Percentiles rank a stretch among this genome's conserved stretches.
These are phyloP conservation scores for Nyssa sinensis DNA, from an alignment of 148 eudicot species.

Conservation along the genomic window DNA sequence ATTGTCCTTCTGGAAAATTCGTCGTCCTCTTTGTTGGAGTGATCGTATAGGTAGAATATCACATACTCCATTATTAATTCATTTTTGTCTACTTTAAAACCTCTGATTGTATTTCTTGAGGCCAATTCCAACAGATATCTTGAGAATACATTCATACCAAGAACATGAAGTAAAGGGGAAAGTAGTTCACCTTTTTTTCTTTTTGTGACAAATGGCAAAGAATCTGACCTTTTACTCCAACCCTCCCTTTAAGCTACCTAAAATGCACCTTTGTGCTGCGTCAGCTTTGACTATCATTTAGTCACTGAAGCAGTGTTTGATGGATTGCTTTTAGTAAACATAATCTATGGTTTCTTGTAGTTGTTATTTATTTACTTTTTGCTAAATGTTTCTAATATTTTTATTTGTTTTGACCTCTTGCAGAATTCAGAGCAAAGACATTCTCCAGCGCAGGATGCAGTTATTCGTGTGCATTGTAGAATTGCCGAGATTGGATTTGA, in stretches of 20 bases:
- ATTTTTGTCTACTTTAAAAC: no score
- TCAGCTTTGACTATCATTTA: not conserved
- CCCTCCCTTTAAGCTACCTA: not conserved
- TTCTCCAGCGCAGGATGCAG: constrained; percentile 69
- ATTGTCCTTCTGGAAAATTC: not conserved
- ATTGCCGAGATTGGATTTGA: constrained; percentile 58
- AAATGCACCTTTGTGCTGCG: not conserved
- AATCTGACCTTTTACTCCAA: not conserved
- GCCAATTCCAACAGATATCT: no score
- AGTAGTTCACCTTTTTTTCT: no score
- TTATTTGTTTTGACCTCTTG: constrained; percentile 13
- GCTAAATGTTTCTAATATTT: not conserved
- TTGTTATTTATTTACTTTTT: not conserved
- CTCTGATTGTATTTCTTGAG: no score
- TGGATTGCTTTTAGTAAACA: no score
- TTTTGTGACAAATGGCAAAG: not conserved
- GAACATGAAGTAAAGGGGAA: no score
- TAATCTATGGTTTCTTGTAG: not conserved
- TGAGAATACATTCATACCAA: no score
- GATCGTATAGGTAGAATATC: not conserved
- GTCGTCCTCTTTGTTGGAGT: not conserved
- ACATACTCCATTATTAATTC: not conserved
- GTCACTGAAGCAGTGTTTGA: not conserved
- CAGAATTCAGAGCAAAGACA: constrained; percentile 47
- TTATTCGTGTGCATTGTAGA: constrained; percentile 54